Evolutionary conservation across 2,329 filamentous ascomycete species (phyloP).

Genomic region (Fusarium euwallaceae): DNA sequence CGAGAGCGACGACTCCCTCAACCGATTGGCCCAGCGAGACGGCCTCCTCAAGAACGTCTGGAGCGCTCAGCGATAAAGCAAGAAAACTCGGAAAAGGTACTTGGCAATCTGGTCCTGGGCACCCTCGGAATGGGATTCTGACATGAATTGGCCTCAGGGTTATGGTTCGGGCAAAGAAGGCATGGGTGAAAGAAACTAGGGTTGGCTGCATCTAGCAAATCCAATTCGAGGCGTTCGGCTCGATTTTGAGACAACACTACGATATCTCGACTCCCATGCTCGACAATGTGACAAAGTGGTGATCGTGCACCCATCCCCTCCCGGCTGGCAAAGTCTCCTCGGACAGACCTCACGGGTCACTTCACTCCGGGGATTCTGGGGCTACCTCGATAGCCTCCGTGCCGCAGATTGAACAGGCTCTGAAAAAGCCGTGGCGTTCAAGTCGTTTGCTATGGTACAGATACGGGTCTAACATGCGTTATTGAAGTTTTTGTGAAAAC

Average conservation of each 20-base stretch:
- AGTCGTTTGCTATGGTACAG: conserved; percentile 72
- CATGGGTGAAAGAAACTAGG: conserved; percentile 56
- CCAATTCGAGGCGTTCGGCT: conserved; percentile 63
- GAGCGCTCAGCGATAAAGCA: conserved; percentile 77
- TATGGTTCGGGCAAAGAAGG: conserved; percentile 53
- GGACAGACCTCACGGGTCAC: conserved; percentile 53
- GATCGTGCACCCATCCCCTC: conserved; percentile 40
- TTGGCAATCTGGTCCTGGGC: conserved; percentile 44
- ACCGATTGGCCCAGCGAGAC: conserved; percentile 95
- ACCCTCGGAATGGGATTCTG: conserved; percentile 44
- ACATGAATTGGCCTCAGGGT: conserved; percentile 46
- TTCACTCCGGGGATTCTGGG: conserved; percentile 66
- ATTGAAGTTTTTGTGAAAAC: conserved; percentile 26
- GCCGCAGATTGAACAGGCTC: conserved; percentile 71
- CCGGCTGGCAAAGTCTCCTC: conserved; percentile 71
- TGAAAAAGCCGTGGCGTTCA: conserved; percentile 71
- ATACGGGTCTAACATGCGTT: conserved; percentile 72
- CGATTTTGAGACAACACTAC: conserved; percentile 58
- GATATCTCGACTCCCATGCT: conserved; percentile 44
- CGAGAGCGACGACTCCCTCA: conserved; percentile 96
- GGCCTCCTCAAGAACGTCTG: conserved; percentile 98
- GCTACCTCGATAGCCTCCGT: conserved; percentile 68
- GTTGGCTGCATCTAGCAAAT: conserved; percentile 60
- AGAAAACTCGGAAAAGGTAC: conserved; percentile 41
- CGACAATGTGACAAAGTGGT: conserved; percentile 49